phyloP scores from a whole-genome alignment of 768 basidiomycete species.

The Agrocybe chaxingu region DNA sequence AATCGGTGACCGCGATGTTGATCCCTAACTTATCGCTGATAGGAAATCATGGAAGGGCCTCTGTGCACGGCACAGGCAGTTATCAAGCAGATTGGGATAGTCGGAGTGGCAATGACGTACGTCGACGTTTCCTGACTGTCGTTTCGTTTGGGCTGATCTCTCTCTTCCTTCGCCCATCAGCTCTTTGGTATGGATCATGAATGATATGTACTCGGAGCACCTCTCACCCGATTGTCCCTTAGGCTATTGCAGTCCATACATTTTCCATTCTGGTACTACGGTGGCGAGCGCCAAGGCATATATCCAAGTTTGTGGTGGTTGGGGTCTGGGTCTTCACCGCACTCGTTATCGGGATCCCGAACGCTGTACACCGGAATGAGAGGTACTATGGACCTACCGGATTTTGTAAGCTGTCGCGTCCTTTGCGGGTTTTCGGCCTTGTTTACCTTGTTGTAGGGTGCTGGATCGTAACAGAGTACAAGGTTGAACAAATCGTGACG shows the following conservation, averaged over 20 bases:
- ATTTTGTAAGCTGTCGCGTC: conserved; percentile 28
- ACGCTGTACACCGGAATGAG: conserved; percentile 28
- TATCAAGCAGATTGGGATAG: conserved; percentile 46
- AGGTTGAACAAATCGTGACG: conserved; percentile 36
- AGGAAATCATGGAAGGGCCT: conserved; percentile 29
- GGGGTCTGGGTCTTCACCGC: conserved; percentile 38
- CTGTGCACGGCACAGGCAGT: conserved; percentile 45
- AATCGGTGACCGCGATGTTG: too few relatives aligned
- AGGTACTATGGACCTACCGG: conserved; percentile 40
- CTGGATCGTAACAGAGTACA: conserved; percentile 39
- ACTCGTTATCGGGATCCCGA: conserved; percentile 36
- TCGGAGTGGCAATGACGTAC: conserved; percentile 41
- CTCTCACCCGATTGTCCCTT: not conserved
- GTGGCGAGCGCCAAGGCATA: conserved; percentile 25
- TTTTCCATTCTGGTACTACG: conserved; percentile 47
- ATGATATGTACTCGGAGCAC: not conserved
- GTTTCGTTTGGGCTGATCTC: not conserved
- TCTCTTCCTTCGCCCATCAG: conserved; percentile 15
- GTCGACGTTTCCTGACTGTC: conserved; percentile 19
- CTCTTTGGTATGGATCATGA: not conserved
- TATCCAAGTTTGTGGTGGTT: conserved; percentile 29
- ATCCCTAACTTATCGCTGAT: conserved; percentile 1
- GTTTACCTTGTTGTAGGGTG: conserved; percentile 36
- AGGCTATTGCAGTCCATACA: conserved; percentile 48
- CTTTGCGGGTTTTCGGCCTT: not conserved